These are phyloP conservation scores for Malus hybrid DNA, from an alignment of 331 rosid genomes.

Conservation along the genomic window DNA sequence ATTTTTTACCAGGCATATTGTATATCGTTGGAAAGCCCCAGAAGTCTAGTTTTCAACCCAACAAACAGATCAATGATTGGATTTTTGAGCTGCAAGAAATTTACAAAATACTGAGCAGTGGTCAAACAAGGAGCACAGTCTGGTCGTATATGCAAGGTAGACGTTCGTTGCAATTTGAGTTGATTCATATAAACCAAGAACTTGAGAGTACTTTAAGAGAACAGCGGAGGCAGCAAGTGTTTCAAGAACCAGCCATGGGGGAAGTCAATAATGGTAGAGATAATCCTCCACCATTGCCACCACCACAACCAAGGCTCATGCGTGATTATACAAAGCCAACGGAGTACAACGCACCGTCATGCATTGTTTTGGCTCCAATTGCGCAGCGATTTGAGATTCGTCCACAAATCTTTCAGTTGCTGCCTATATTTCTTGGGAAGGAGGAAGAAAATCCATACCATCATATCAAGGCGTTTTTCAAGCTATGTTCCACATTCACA, in stretches of 20 bases:
- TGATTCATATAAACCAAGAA: neutral
- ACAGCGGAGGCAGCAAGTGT: neutral
- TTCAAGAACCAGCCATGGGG: neutral
- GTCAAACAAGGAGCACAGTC: too few species aligned
- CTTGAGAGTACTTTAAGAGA: neutral
- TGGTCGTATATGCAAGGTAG: too few species aligned
- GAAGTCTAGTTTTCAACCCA: too few species aligned
- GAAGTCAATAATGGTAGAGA: neutral
- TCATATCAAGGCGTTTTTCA: neutral
- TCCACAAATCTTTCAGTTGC: neutral
- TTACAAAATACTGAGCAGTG: too few species aligned
- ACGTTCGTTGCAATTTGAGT: too few species aligned
- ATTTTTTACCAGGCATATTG: too few species aligned
- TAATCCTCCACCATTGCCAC: neutral
- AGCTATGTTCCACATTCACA: neutral
- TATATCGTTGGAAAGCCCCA: too few species aligned
- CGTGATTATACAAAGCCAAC: neutral
- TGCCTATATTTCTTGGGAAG: neutral
- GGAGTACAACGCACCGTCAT: neutral
- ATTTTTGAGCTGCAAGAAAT: too few species aligned
- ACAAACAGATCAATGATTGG: too few species aligned
- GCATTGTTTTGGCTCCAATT: neutral
- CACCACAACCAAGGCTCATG: neutral
- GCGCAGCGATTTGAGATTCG: neutral
- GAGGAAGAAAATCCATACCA: neutral